These are phyloP conservation scores for Solanum chiquidenum DNA, from an alignment of 257 asterid genomes.

Conservation along the genomic window DNA sequence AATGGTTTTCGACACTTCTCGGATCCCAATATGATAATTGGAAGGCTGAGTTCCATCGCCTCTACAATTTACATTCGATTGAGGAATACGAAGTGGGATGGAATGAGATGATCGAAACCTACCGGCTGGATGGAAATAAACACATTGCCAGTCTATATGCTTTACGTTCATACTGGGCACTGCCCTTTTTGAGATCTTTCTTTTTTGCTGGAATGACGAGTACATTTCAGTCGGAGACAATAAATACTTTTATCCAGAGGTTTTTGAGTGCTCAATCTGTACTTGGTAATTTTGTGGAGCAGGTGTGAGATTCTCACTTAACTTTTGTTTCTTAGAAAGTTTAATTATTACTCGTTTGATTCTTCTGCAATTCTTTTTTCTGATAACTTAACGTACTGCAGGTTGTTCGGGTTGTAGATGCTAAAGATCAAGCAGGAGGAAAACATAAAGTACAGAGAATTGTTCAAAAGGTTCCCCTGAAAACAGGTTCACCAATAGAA, in stretches of 20 bases:
- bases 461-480: slow-evolving; percentile 69
- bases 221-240: slow-evolving; percentile 65
- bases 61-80: slow-evolving; percentile 61
- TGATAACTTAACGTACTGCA: slow-evolving; percentile 1
- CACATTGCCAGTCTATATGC: slow-evolving; percentile 72
- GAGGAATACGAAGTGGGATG: slow-evolving; percentile 91
- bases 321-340: slow-evolving; percentile 4
- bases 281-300: slow-evolving; percentile 90
- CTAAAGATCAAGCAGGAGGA: slow-evolving; percentile 83
- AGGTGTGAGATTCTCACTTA: slow-evolving; percentile 32
- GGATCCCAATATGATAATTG: slow-evolving; percentile 89
- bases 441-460: slow-evolving; percentile 90
- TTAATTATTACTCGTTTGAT: not conserved
- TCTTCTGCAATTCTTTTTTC: not conserved
- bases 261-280: slow-evolving; percentile 91
- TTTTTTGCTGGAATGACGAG: slow-evolving; percentile 90
- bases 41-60: slow-evolving; percentile 84
- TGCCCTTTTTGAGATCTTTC: slow-evolving; percentile 86
- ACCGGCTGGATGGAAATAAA: slow-evolving; percentile 75
- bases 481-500: slow-evolving; percentile 98
- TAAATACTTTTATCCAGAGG: slow-evolving; percentile 82
- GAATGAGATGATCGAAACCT: slow-evolving; percentile 84
- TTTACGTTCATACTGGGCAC: slow-evolving; percentile 76
- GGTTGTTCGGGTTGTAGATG: slow-evolving; percentile 87
- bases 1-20: slow-evolving; percentile 85